Conservation (phyloP, 805 yeast species). For the Metschnikowia gelsemii region DNA sequence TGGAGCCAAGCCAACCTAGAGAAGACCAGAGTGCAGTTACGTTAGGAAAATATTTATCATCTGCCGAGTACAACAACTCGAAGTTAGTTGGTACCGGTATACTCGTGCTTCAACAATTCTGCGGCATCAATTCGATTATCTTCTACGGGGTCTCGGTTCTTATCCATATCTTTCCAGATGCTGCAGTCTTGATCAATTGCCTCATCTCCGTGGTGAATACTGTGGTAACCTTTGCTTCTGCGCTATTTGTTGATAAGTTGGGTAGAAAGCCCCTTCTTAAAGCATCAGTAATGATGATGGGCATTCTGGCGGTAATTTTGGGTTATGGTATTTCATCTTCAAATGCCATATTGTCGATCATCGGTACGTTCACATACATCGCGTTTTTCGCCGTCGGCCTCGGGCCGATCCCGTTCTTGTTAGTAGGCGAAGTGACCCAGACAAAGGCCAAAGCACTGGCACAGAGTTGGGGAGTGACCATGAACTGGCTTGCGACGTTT, state of each 20-base stretch:
- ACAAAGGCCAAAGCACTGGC: constrained; percentile 77
- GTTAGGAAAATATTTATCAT: constrained; percentile 46
- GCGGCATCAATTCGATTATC: constrained; percentile 90
- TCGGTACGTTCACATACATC: constrained; percentile 71
- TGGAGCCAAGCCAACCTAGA: constrained; percentile 5
- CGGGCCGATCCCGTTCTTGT: constrained; percentile 93
- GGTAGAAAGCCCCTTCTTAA: constrained; percentile 76
- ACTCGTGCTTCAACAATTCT: constrained; percentile 82
- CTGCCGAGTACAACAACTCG: constrained; percentile 54
- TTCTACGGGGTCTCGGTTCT: constrained; percentile 90
- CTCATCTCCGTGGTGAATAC: constrained; percentile 74
- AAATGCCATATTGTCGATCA: constrained; percentile 50
- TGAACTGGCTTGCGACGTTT: constrained; percentile 91
- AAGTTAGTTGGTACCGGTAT: constrained; percentile 66
- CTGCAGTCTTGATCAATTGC: constrained; percentile 72
- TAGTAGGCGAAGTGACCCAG: constrained; percentile 88
- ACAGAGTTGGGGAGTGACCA: constrained; percentile 87
- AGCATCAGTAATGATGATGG: constrained; percentile 69
- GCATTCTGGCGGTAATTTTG: constrained; percentile 58
- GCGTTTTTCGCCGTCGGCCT: constrained; percentile 86
- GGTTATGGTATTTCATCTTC: constrained; percentile 60
- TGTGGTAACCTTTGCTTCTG: constrained; percentile 68
- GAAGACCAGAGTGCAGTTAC: constrained; percentile 19
- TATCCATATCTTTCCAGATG: constrained; percentile 65
- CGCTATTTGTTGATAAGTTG: constrained; percentile 67